Percentiles rank a stretch among this genome's conserved stretches.
These are phyloP conservation scores for Colletotrichum tabaci DNA, from an alignment of 2,329 filamentous ascomycete genomes.

Conservation along the genomic window DNA sequence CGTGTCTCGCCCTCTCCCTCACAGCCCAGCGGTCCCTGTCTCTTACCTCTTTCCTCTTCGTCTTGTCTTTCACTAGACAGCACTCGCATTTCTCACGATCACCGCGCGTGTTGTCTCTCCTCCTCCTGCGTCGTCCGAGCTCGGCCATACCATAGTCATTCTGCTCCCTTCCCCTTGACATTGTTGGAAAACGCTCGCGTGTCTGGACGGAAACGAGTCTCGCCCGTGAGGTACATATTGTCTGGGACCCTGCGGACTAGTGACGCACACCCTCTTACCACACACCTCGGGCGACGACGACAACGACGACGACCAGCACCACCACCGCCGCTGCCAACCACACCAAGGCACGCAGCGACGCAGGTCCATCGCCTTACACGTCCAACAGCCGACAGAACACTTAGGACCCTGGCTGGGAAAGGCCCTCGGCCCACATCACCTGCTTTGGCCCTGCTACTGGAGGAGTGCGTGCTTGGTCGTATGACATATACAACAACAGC, in stretches of 20 bases:
- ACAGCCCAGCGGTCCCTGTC: background rate
- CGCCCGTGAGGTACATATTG: slow-evolving; percentile 42
- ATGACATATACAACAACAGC: slow-evolving; percentile 37
- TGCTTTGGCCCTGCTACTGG: background rate
- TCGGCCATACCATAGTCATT: slow-evolving; percentile 10
- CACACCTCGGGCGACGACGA: background rate
- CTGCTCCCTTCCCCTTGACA: background rate
- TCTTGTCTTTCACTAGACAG: slow-evolving; percentile 7
- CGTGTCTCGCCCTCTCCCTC: slow-evolving; percentile 6
- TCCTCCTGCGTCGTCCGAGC: slow-evolving; percentile 6
- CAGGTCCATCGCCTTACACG: background rate
- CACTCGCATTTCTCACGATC: slow-evolving; percentile 21
- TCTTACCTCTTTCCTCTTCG: slow-evolving; percentile 14
- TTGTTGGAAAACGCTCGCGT: slow-evolving; percentile 14
- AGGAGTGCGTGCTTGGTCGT: slow-evolving; percentile 21
- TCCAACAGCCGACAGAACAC: slow-evolving; percentile 17
- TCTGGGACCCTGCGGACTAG: slow-evolving; percentile 36
- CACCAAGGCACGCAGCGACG: background rate
- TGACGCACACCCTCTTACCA: slow-evolving; percentile 29
- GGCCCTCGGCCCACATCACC: slow-evolving; percentile 4
- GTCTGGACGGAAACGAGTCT: slow-evolving; percentile 17
- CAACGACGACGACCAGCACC: background rate
- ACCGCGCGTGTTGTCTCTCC: slow-evolving; percentile 14
- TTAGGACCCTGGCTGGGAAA: slow-evolving; percentile 12
- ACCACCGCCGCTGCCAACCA: background rate